Evolutionary conservation across 2,329 filamentous ascomycete species (phyloP).

Genomic region (Neofusicoccum umdonicola): DNA sequence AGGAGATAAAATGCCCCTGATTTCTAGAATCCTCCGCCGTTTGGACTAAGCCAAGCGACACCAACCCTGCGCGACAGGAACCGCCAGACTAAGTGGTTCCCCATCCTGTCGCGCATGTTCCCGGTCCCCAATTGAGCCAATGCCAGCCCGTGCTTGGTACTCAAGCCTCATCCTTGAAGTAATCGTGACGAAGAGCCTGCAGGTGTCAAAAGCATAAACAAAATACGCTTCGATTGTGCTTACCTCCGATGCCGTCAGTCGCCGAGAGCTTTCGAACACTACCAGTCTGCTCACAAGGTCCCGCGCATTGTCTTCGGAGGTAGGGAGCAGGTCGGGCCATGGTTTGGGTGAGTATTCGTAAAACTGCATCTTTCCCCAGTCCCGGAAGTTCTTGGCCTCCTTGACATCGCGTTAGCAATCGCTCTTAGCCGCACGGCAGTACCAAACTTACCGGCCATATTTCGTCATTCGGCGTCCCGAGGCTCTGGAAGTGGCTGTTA

Average conservation of each 20-base stretch:
- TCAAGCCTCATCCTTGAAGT: conserved; percentile 9
- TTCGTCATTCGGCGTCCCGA: conserved; percentile 79
- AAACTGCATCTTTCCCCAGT: conserved; percentile 86
- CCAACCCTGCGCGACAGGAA: background rate
- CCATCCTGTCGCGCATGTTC: background rate
- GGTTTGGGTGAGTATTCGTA: conserved; percentile 63
- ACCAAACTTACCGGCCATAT: conserved; percentile 72
- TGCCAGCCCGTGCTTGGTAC: background rate
- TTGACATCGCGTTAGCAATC: conserved; percentile 25
- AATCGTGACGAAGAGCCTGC: conserved; percentile 12
- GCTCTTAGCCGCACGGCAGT: background rate
- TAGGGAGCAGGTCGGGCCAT: conserved; percentile 70
- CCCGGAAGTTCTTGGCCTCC: conserved; percentile 68
- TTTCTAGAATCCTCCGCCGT: background rate
- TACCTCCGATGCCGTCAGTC: conserved; percentile 67
- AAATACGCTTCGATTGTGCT: background rate
- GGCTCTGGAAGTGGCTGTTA: conserved; percentile 83
- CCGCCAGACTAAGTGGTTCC: background rate
- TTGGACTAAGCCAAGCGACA: background rate
- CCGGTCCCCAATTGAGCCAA: background rate
- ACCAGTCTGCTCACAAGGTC: conserved; percentile 68
- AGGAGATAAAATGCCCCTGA: background rate
- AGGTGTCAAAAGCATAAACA: background rate
- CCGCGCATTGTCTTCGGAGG: conserved; percentile 56
- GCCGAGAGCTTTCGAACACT: conserved; percentile 65